Base-by-base conservation (phyloP, 768 basidiomycete genomes). In the Lactarius tabidus region DNA sequence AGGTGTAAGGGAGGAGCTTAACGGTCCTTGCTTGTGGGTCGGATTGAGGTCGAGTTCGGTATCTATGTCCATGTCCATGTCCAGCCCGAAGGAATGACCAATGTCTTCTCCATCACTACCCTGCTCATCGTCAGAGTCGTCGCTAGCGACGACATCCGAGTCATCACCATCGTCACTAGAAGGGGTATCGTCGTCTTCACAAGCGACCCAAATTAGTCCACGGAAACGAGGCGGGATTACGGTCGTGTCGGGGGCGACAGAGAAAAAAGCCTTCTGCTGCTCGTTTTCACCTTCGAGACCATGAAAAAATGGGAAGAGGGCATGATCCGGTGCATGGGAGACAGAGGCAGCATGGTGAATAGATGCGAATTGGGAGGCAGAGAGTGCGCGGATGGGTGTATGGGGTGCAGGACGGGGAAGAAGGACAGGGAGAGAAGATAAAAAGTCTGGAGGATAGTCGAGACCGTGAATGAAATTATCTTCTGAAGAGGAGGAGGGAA, bases 281-380 rank as follows among this genome's bases (percentile, higher is more conserved):
- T 83, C 76, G 72, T 93, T 92, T 64, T 87, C 82, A 68, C 91
- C 88, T 71, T 95, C 93, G 66, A 95, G 80, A 52, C 93, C 91
- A 71, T 95, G 93, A 18, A 93, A 77, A 77, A 94, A 96, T 0
- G 93, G 93, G 74, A 96, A 96, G 63, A 95, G 84, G 70, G 88
- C 82, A 45, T 81, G 79, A 77, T 96, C 93, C 0, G 89, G 89
- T 1, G 91, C 85, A 75, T 95, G 90, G 1, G 84, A 76, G 64
- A 83, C 79, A 67, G 85, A 78, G 68, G 91, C 84, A n/a, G 78
- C 74, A 70, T 84, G 80, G 62, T 89, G 87, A 58, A 93, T 75
- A 23, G 79, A 72, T 3, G 85, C 79, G 72, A 91, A 92, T 64
- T 83, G 75, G 26, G 70, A 60, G 3, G 76, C 79, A 55, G 76